Conservation (phyloP, 2,329 filamentous ascomycete genomes). For the Zarea fungicola region DNA sequence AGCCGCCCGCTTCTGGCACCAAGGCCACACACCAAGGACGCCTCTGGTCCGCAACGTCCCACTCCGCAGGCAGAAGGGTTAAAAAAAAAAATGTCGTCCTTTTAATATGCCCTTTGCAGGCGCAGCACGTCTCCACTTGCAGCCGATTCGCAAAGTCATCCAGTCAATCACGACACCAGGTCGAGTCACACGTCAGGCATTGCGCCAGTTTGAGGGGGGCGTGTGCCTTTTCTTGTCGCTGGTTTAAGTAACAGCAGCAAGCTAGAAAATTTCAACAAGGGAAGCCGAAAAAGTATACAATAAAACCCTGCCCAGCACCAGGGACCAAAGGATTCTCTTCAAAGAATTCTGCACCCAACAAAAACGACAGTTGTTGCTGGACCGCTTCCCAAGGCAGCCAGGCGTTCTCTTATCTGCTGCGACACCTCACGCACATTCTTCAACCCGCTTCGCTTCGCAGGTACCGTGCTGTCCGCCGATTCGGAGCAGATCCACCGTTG, state of each 20-base stretch:
- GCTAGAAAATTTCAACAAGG: constrained; percentile 7
- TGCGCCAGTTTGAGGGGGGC: constrained; percentile 10
- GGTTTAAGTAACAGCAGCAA: constrained; percentile 1
- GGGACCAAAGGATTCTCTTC: neutral
- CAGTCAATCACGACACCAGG: constrained; percentile 16
- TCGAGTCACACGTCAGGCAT: constrained; percentile 14
- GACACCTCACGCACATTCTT: neutral
- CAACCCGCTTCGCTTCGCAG: neutral
- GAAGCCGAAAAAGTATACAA: constrained; percentile 7
- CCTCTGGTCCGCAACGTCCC: constrained; percentile 10
- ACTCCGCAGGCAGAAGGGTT: neutral
- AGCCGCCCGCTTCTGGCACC: constrained; percentile 2
- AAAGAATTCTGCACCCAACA: too few species aligned
- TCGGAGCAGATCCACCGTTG: constrained; percentile 12
- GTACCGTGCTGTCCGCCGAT: constrained; percentile 6
- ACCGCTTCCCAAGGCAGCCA: too few species aligned
- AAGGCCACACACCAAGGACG: constrained; percentile 9
- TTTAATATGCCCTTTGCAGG: constrained; percentile 9
- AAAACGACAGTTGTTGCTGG: too few species aligned
- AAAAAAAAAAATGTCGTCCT: neutral
- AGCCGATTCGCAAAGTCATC: constrained; percentile 12
- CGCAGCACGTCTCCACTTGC: constrained; percentile 9
- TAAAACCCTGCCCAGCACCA: constrained; percentile 3
- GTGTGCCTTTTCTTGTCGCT: constrained; percentile 3
- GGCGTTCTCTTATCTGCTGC: too few species aligned